Base-by-base conservation (phyloP, 495 filamentous ascomycete species). In the Astrocystis sublimbata region DNA sequence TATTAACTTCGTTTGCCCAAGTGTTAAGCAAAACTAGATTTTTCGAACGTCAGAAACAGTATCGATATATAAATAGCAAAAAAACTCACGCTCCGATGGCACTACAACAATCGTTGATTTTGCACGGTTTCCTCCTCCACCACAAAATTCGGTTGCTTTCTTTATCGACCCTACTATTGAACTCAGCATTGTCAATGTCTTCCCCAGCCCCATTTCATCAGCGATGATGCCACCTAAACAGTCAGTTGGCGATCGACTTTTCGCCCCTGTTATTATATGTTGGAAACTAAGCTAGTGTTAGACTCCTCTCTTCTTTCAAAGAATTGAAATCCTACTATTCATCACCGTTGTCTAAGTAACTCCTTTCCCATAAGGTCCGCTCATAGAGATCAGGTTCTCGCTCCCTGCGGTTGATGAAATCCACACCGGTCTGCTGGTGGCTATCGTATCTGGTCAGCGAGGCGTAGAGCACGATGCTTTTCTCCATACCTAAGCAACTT, bases 181-280 rank as follows among this genome's bases (percentile, higher is more conserved):
- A 24, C 71, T 40, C 6, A 77, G 28, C 42, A 75, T 65, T 8
- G 67, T 67, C 6, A 78, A 51, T 1, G 75, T 70, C 65, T 78
- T 78, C 6, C 75, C 75, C 15, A 76, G 67, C 1, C 50, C 50
- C 50, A 54, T 54, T 2, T 33, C 50, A 38, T 54, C 50, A 31
- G 17, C 50, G 6, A 54, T 9, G 36, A 54, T 54, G 23, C 50
- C 50, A 13, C 50, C 50, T 3, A 47, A 51, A 6, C 31, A 23
- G 6, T 54, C 33, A 31, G 53, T 23, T 6, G 62, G 50, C 6
- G 23, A 43, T 17, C 17, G 15, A 9, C 53, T 60, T 23, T 35
- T 68, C 33, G 31, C 50, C 6, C 38, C 38, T 10, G 47, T 65
- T 19, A 62, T 54, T 17, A 54, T 8, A 54, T 54, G 50, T 23